Evolutionary conservation across 306 rosid species (phyloP), one percentile per base, ranked within the genome.

Genomic region (Albizia julibrissin): DNA sequence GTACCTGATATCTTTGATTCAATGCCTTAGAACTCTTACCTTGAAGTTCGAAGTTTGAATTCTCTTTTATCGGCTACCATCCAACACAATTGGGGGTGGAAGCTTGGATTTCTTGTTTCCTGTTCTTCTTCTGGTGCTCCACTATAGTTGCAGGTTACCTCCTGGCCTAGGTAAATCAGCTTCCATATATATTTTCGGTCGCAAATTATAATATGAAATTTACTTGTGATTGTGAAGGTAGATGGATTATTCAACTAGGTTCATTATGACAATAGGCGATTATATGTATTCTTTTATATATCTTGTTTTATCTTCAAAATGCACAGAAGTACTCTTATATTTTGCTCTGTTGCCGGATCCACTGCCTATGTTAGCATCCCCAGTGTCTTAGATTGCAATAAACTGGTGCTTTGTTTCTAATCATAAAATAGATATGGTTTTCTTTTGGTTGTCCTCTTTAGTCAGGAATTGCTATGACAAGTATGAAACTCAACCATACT

Each of bases 81-180:
- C 77, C 29, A 42, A 72, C 65, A 49, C 26, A 50, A 73, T 59
- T 54, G 40, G 44, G 72, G 42, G 43, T 61, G 75, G 78, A 70
- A 81, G 56, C 78, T 44, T 64, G n/a, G 27, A 39, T 74, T 68
- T 59, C 22, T 79, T 24, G 27, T 10, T 66, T 29, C 46, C 21
- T n/a, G 58, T 58, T 67, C 6, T 24, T 61, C 27, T 61, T 27
- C 39, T 62, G 68, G 75, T 37, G 40, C 64, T 74, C 44, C 69
- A 15, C 64, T 83, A 76, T 66, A 42, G 31, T 72, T 62, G 37
- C 61, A 62, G 68, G 31, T 59, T 31, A 46, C 71, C 66, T 31
- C 24, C 67, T 83, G 79, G 66, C 59, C 58, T 66, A 72, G 89
- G 87, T 84, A 80, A 77, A 72, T 29, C 34, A 67, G 74, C 61